Base-by-base conservation (phyloP, 768 basidiomycete species). In the Amanita molliuscula region DNA sequence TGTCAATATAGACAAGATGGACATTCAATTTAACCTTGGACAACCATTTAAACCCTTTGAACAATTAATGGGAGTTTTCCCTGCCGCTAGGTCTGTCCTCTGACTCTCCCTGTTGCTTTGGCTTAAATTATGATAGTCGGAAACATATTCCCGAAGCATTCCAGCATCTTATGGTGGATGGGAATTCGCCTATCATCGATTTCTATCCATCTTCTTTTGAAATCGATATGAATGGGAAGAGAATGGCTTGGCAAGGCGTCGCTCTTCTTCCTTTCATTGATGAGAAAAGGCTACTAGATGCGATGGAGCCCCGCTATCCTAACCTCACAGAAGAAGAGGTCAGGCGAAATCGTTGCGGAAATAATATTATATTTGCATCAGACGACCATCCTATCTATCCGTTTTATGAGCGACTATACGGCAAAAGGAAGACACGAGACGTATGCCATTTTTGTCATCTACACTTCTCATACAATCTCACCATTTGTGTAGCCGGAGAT, bases 171-270 rank as follows among this genome's bases (percentile, higher is more conserved):
- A 99, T 99, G 96, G 77, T 72, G 3, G 79, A 88, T 2, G 77
- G 83, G 43, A 78, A 84, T 28, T 97, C 94, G 0, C 90, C 92
- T 6, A 97, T 98, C 65, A 79, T 91, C 53, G 94, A 98, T 60
- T 98, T 97, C 70, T 98, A 98, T 66, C 95, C 95, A 0, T 55
- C 74, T 0, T 79, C 84, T 13, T 99, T 99, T 64, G 81, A 94
- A 58, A 84, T 98, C 60, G 96, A 99, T 65, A 99, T 99, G 96
- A 99, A 99, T 61, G 96, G 96, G 52, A 98, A 98, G 71, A 89
- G 88, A 68, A 97, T 98, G 94, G 76, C 88, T 6, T 99, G 96
- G 96, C 95, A 99, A 65, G 96, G 96, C 48, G 92, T 99, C 50
- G 94, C 96, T 0, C 71, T 99, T 7, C 72, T 99, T 18, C 94